Evolutionary conservation across 306 rosid genomes (phyloP).

Genomic region (Albizia julibrissin): DNA sequence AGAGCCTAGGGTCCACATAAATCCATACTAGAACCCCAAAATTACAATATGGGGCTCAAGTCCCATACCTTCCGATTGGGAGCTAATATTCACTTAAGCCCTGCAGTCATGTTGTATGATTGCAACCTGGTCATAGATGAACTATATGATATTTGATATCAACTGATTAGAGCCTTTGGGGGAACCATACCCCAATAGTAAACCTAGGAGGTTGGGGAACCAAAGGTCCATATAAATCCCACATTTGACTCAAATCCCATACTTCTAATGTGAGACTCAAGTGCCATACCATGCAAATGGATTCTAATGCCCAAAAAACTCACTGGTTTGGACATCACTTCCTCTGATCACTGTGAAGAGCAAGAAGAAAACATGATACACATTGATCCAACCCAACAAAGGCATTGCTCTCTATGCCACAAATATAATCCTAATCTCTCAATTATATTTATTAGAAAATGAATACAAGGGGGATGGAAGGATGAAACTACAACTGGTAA

Average conservation of each 20-base stretch:
- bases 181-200: neutral
- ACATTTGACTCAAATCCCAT: neutral
- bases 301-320: neutral
- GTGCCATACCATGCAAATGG: neutral
- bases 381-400: neutral
- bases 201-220: neutral
- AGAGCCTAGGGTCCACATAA: neutral
- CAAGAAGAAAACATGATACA: neutral
- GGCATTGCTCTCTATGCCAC: neutral
- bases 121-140: neutral
- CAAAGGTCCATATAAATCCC: neutral
- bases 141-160: neutral
- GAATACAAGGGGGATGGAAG: neutral
- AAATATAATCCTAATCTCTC: neutral
- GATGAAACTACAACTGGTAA: neutral
- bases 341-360: neutral
- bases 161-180: neutral
- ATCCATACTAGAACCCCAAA: neutral
- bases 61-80: neutral
- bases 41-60: neutral
- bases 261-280: neutral
- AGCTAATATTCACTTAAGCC: neutral
- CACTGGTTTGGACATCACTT: neutral
- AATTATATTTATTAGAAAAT: neutral
- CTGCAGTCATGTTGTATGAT: neutral